Evolutionary conservation across 306 rosid genomes (phyloP), one percentile per base, ranked within the genome.

Genomic region (Prunus kanzakura): DNA sequence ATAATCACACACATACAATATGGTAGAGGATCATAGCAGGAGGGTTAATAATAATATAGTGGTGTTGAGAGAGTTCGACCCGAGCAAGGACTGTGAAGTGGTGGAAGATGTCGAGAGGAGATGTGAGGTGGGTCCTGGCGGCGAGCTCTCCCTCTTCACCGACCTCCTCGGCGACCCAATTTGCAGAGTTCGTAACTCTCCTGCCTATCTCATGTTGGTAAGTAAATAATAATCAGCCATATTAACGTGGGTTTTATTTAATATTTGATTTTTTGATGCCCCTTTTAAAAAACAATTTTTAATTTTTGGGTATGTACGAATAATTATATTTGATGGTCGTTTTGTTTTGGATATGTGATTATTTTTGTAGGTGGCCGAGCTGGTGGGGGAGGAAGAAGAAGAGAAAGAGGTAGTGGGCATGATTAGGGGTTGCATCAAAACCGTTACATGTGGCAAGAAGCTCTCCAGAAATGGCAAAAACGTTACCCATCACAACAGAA

Each of bases 161-260:
- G 96, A 95, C 89, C 87, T 90, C 77, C 82, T 85, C 22, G 93
- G 99, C 54, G 99, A 95, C 84, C 99, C 99, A 11, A 90, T 95
- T 79, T 95, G 96, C 90, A 80, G 99, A 82, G 97, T 95, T 85
- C 99, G 99, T 64, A 83, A 95, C 85, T 92, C 99, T 10, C 99
- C 99, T 54, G 88, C 96, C 55, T 95, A 82, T 64, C 91, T 78
- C 80, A 92, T 95, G 99, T 93, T 95, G 93, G 98, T 94, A 88
- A 29, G 23, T 43, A 6, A 35, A 71, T 7, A 38, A 68, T 7
- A 55, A 16, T 52, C 25, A 52, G 77, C 29, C 13, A 11, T 29
- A 30, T 63, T 16, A 52, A 54, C 54, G 54, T 49, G 18, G 6
- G 54, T 49, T 49, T 11, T 13, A 52, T 18, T 52, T 18, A 52